Base-by-base conservation (phyloP, 2,329 filamentous ascomycete species). In the Scedosporium dehoogii region DNA sequence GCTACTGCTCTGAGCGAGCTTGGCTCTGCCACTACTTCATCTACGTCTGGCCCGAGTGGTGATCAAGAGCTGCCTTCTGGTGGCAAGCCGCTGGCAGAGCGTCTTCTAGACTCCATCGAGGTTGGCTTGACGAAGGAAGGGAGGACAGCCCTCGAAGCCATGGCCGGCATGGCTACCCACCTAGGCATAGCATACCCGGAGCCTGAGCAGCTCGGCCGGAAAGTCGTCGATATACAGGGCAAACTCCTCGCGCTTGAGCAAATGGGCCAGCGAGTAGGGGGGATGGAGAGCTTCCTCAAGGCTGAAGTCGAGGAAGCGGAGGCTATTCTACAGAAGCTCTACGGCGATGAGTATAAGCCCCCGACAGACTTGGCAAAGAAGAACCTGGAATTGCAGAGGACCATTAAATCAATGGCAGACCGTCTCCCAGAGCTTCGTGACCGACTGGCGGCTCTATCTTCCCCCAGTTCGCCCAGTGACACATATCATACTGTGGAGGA, bases 331-430 rank as follows among this genome's bases (percentile, higher is more conserved):
- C 65, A 69, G 5, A 73, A 78, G 10, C 70, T 86, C 3, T 72
- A 74, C 25, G 70, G 72, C 14, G 74, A 78, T 6, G 71, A 72
- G 14, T 88, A 84, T 68, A 79, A 82, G 16, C 81, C 83, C 0
- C 74, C 85, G 0, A 69, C 83, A 0, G 78, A 85, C 65, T 75
- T 92, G 3, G 82, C 85, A 10, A 85, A 85, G 66, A 82, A 87
- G 66, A 93, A 91, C n/a, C 79, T 87, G 3, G 88, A 94, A 59
- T 84, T 89, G 74, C 85, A 87, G 66, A 85, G 89, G 62, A 85
- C 81, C 62, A 83, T 88, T 58, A 91, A 91, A 70, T 75, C 48
- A n/a, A 44, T 56, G 46, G 59, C 46, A n/a, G 59, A 51, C 16
- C 56, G 38, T 18, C 9, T 61, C 3, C 59, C 59, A 3, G 59